phyloP scores from a whole-genome alignment of 805 yeast genomes.

The Candida silvicultrix region DNA sequence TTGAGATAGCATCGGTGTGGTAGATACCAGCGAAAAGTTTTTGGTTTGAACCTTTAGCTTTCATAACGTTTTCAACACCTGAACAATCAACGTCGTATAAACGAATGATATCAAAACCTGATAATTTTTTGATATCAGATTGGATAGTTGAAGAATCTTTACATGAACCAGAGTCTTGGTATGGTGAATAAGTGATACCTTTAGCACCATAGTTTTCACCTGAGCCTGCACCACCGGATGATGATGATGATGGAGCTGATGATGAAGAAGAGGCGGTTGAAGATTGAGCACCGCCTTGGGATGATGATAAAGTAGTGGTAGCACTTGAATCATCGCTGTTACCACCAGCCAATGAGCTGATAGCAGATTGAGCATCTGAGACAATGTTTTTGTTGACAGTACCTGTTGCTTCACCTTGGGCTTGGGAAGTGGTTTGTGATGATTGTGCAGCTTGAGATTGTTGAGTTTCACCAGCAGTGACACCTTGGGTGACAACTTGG shows the following conservation, averaged over 20 bases:
- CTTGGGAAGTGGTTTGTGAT: background rate
- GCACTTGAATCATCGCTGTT: background rate
- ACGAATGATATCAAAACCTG: slow-evolving; percentile 45
- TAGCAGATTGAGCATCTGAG: background rate
- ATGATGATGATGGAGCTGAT: slow-evolving; percentile 24
- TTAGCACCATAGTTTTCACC: slow-evolving; percentile 30
- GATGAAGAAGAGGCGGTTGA: slow-evolving; percentile 12
- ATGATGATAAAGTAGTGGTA: background rate
- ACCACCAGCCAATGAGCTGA: background rate
- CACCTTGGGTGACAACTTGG: background rate
- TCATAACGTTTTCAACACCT: slow-evolving; percentile 45
- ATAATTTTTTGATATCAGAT: slow-evolving; percentile 38
- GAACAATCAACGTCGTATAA: slow-evolving; percentile 60
- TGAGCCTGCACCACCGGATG: slow-evolving; percentile 25
- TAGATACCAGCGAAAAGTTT: slow-evolving; percentile 54
- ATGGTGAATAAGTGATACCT: slow-evolving; percentile 67
- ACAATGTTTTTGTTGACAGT: background rate
- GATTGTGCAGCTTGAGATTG: background rate
- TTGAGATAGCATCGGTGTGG: slow-evolving; percentile 36
- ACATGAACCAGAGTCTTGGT: slow-evolving; percentile 48
- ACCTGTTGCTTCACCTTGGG: background rate
- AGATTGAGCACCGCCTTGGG: slow-evolving; percentile 3
- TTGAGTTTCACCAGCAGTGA: background rate
- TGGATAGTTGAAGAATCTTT: slow-evolving; percentile 42
- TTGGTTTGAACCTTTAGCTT: slow-evolving; percentile 40